These are phyloP conservation scores for Botryotinia calthae DNA, from an alignment of 2,329 filamentous ascomycete species.

Conservation along the genomic window DNA sequence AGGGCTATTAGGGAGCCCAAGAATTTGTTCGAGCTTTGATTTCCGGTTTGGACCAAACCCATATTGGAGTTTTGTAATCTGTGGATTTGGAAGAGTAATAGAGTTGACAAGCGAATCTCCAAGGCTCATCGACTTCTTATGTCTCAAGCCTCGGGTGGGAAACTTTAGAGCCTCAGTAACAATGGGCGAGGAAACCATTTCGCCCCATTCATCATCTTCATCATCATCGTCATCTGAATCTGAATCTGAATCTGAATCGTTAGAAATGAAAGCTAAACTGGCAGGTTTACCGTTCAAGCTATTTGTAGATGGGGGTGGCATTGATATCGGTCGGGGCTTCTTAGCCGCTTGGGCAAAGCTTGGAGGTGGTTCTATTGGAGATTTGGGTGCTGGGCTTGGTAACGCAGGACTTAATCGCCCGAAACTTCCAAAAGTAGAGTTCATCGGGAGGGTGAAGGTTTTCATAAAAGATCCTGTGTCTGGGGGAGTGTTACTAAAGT, in stretches of 20 bases:
- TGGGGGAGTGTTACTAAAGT: not conserved
- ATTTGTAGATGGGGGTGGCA: not conserved
- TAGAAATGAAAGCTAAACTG: not conserved
- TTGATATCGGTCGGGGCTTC: constrained; percentile 14
- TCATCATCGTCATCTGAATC: constrained; percentile 24
- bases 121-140: constrained; percentile 32
- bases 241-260: not conserved
- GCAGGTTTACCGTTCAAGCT: constrained; percentile 7
- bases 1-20: not conserved
- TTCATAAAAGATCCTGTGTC: not conserved
- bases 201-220: constrained; percentile 41
- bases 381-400: not conserved
- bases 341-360: not conserved
- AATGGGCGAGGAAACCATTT: constrained; percentile 41
- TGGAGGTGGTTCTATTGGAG: constrained; percentile 3
- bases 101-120: not conserved
- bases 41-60: constrained; percentile 16
- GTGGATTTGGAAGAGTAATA: constrained; percentile 15
- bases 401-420: not conserved
- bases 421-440: not conserved
- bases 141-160: constrained; percentile 18
- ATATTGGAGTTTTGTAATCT: constrained; percentile 15
- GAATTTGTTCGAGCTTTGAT: not conserved
- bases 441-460: not conserved
- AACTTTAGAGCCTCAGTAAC: constrained; percentile 22